Conservation (phyloP, 768 basidiomycete genomes). For the Psilocybe subaeruginosa region DNA sequence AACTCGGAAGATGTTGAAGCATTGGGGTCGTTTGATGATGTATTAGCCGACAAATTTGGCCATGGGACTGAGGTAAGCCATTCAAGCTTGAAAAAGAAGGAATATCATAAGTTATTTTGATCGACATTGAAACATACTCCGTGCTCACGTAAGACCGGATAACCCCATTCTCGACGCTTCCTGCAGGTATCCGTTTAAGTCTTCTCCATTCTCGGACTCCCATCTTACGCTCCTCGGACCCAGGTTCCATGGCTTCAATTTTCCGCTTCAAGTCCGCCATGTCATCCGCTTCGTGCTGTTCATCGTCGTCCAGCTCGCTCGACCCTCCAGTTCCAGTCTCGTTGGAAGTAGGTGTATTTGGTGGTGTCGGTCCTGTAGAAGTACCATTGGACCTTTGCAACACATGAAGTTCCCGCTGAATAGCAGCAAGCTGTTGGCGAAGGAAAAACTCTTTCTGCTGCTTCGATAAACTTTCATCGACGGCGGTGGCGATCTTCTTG, state of each 20-base stretch:
- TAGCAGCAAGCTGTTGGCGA: conserved; percentile 80
- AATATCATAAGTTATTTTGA: conserved; percentile 1
- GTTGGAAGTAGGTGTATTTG: conserved; percentile 21
- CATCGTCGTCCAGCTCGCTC: conserved; percentile 54
- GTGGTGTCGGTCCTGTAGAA: conserved; percentile 3
- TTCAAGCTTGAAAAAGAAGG: conserved; percentile 62
- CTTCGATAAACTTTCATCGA: conserved; percentile 84
- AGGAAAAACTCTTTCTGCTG: conserved; percentile 90
- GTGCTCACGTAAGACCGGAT: conserved; percentile 76
- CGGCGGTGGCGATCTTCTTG: conserved; percentile 77
- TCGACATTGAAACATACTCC: conserved; percentile 17
- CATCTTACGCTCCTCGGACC: conserved; percentile 81
- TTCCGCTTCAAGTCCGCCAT: conserved; percentile 70
- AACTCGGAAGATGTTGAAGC: neutral
- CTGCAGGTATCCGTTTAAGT: conserved; percentile 84
- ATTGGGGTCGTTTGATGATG: conserved; percentile 18
- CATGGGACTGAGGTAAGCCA: conserved; percentile 90
- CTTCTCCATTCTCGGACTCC: conserved; percentile 84
- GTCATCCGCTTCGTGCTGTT: conserved; percentile 81
- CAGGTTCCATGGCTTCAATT: conserved; percentile 74
- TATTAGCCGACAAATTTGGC: conserved; percentile 49
- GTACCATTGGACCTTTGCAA: conserved; percentile 40
- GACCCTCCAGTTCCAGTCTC: conserved; percentile 19
- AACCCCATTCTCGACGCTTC: conserved; percentile 90
- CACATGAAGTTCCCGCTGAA: conserved; percentile 72